Evolutionary conservation across 2,329 filamentous ascomycete species (phyloP), one percentile per base, ranked within the genome.

Genomic region (Penicillium psychrosexuale): DNA sequence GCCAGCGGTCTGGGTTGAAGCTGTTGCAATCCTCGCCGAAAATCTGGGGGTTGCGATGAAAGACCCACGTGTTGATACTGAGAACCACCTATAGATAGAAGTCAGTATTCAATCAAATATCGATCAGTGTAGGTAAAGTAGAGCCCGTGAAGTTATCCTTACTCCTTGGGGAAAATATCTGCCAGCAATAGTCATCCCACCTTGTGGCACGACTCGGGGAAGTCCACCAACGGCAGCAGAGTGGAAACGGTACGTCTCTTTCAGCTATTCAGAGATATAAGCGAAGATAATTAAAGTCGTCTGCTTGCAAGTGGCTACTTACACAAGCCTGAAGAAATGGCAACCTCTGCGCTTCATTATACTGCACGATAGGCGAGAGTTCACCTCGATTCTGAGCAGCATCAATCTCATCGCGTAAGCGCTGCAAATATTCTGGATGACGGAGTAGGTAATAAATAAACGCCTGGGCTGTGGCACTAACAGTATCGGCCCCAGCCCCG

Each of bases 401-500:
- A 40, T 68, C 61, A 6, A 70, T 56, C 45, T 71, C 66, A n/a
- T 56, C 46, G 5, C 42, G 51, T 11, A 65, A 40, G 9, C 56
- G 55, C 8, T 57, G 22, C 15, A 66, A 27, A 44, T 59, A 51
- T 19, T 60, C 17, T 5, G 64, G 61, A 39, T 72, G 59, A 6
- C 58, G 54, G 3, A 77, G 53, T 15, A 77, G 36, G 33, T 67
- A 63, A 52, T 77, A 76, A 22, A 75, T 57, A 19, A 76, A 67
- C 1, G 66, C 65, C 42, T 75, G 71, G 7, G 72, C 58, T 1
- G 69, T 69, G 0, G 70, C 66, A 42, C 67, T 70, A 9, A 72
- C 69, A 2, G 74, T 76, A 48, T 77, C 76, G 0, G 66, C 66
- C 1, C 74, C 74, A 5, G 74, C 74, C 3, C 72, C 72, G 3